These are phyloP conservation scores for Cercophora newfieldiana DNA, from an alignment of 495 filamentous ascomycete genomes.

Conservation along the genomic window DNA sequence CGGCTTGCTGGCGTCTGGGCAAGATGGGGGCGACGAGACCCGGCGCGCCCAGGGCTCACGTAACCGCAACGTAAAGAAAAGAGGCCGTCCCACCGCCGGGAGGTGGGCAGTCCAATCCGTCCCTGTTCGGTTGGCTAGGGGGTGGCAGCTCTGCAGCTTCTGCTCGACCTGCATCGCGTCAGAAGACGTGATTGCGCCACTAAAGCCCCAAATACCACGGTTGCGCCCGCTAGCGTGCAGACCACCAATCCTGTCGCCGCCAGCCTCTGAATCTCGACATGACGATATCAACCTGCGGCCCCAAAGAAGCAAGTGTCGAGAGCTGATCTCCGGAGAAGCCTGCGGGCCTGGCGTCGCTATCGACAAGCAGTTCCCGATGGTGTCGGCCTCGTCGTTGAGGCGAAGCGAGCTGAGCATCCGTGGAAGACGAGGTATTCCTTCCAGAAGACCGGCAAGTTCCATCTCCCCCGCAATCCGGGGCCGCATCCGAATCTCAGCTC, in stretches of 20 bases:
- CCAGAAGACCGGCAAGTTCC: slow-evolving; percentile 1
- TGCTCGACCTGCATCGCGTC: slow-evolving; percentile 24
- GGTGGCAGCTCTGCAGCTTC: not conserved
- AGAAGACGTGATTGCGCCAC: slow-evolving; percentile 32
- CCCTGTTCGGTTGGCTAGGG: not conserved
- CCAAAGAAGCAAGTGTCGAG: not conserved
- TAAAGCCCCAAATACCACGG: slow-evolving; percentile 11
- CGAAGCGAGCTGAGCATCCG: not conserved
- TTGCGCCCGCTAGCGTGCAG: slow-evolving; percentile 19
- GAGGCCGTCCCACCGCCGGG: not conserved
- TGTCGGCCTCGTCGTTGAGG: not conserved
- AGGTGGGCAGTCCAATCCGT: slow-evolving; percentile 10
- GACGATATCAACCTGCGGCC: not conserved
- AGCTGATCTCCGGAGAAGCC: not conserved
- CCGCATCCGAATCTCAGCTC: not conserved
- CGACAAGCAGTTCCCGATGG: not conserved
- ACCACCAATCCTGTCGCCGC: slow-evolving; percentile 7
- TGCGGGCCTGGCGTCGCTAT: not conserved
- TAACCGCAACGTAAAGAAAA: slow-evolving; percentile 29
- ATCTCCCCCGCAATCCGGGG: not conserved
- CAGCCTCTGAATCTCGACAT: not conserved
- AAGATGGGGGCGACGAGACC: slow-evolving; percentile 26
- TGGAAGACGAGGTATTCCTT: not conserved
- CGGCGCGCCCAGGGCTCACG: slow-evolving; percentile 27
- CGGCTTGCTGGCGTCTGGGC: not conserved